Evolutionary conservation across 768 basidiomycete genomes (phyloP), one percentile per base, ranked within the genome.

Genomic region (Lactarius tabidus): DNA sequence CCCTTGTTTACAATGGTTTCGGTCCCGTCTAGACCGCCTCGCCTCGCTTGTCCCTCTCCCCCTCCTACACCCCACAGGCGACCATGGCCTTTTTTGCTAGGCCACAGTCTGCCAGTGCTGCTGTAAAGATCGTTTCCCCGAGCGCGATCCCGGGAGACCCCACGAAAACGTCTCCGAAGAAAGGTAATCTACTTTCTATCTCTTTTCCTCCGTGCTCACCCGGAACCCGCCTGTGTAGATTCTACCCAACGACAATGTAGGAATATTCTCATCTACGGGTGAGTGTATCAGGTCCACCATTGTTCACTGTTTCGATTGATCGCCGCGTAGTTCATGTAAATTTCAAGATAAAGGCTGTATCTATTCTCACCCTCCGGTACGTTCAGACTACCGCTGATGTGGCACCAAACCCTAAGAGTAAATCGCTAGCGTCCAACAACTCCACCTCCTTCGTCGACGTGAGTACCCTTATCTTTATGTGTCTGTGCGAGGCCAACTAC

Each of bases 191-290:
- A 20, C 35, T 56, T 59, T 58, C 29, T 29, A 39, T 62, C 17
- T 31, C 20, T 38, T 39, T 64, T 53, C 31, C 65, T 58, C 60
- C 60, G 62, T 69, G 52, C 63, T 55, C 60, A 54, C 57, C 60
- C 69, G 36, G 64, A 67, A 55, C 26, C 43, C 55, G 29, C 28
- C 67, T 48, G 35, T 38, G 48, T 72, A 90, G 89, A 91, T 77
- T 80, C 84, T 54, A 81, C 83, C 17, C 86, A 88, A 74, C 84
- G 89, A 60, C 89, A 94, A 72, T 97, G 94, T 77, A 86, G 91
- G 73, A 96, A 97, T 79, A 86, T 95, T 59, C 79, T 90, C 74
- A 95, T 96, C 68, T 90, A 95, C 73, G 94, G 95, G 93, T 95
- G 69, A 53, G 77, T 69, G 75, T 67, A 3, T 31, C 28, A 3